phyloP scores from a whole-genome alignment of 805 yeast species.

The Millerago galiae region DNA sequence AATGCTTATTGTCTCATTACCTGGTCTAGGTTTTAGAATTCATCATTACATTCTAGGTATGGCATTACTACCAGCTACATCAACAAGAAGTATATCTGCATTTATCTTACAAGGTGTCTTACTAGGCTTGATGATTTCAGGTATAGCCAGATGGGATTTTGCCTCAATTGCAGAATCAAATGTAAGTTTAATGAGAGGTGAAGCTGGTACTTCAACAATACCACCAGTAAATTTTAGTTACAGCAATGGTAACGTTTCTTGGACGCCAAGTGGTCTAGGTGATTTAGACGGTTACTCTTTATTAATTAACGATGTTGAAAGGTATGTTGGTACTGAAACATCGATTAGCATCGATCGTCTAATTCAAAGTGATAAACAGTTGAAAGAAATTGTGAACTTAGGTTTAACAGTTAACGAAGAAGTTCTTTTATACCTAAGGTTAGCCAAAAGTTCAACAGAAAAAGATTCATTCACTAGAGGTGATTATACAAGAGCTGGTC shows the following conservation, averaged over 20 bases:
- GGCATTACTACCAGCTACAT: conserved; percentile 76
- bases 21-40: conserved; percentile 67
- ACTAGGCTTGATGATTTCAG: conserved; percentile 74
- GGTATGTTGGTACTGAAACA: conserved; percentile 50
- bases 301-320: conserved; percentile 73
- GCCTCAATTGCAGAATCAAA: conserved; percentile 84
- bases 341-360: conserved; percentile 37
- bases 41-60: conserved; percentile 81
- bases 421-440: conserved; percentile 44
- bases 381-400: conserved; percentile 26
- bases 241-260: conserved; percentile 22
- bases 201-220: conserved; percentile 45
- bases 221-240: conserved; percentile 43
- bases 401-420: conserved; percentile 24
- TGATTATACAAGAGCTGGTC: conserved; percentile 63
- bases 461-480: conserved; percentile 33
- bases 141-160: conserved; percentile 89
- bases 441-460: conserved; percentile 40
- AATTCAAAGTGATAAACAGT: conserved; percentile 23
- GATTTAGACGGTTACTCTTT: conserved; percentile 51
- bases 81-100: conserved; percentile 65
- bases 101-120: conserved; percentile 78
- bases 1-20: conserved; percentile 41
- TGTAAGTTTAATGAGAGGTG: conserved; percentile 60
- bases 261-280: conserved; percentile 20